Evolutionary conservation across 139 green algal genomes (phyloP).

Genomic region (Diplosphaera chodatii): DNA sequence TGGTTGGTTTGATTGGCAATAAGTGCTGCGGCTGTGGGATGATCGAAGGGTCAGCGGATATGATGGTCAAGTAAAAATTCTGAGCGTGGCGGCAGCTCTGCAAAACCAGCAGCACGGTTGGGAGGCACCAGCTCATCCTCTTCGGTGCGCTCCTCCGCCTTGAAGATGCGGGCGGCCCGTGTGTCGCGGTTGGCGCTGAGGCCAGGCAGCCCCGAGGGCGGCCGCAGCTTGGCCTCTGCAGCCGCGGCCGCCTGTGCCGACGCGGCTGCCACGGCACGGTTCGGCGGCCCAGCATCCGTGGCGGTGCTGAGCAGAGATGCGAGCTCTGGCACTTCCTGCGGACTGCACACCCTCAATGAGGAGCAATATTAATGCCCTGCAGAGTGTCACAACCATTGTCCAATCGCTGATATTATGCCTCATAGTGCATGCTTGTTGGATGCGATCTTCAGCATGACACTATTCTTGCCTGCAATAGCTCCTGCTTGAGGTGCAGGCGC

Average conservation of each 20-base stretch:
- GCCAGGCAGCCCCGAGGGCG: neutral
- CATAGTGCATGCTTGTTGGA: too few relatives aligned
- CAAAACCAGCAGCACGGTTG: neutral
- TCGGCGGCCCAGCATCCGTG: neutral
- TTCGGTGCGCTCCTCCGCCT: constrained; percentile 61
- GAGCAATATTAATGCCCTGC: too few relatives aligned
- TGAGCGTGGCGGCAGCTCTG: neutral
- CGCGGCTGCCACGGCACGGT: neutral
- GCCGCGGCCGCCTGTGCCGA: neutral
- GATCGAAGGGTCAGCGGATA: too few relatives aligned
- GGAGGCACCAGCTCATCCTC: constrained; percentile 54
- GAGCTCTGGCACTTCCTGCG: constrained; percentile 49
- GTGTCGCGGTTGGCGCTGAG: neutral
- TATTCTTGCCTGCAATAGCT: constrained; percentile 62
- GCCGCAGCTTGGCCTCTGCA: neutral
- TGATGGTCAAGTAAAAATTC: too few relatives aligned
- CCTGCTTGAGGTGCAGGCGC: constrained; percentile 62
- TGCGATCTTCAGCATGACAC: too few relatives aligned
- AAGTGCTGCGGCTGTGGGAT: too few relatives aligned
- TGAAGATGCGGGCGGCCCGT: neutral
- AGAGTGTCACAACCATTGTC: too few relatives aligned
- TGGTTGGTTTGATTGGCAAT: too few relatives aligned
- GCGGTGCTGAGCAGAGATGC: constrained; percentile 18
- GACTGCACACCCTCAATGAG: too few relatives aligned
- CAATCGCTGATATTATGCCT: too few relatives aligned